These are phyloP conservation scores for Aspergillus avenaceus DNA, from an alignment of 495 filamentous ascomycete genomes.

Conservation along the genomic window DNA sequence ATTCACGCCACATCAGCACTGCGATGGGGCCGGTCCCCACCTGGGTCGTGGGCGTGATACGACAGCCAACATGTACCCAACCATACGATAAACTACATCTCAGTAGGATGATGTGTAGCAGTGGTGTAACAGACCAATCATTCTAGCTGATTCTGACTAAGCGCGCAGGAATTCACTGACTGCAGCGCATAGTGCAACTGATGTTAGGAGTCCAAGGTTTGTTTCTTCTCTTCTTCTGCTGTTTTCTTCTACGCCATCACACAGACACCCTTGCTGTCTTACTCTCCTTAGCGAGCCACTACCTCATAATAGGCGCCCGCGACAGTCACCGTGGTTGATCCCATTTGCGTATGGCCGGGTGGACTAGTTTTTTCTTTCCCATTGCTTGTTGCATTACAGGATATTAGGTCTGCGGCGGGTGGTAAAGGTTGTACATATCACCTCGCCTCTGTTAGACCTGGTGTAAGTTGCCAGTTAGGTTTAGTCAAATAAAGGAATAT, in stretches of 20 bases:
- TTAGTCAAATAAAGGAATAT: conserved; percentile 19
- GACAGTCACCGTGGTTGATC: background rate
- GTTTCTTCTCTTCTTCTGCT: conserved; percentile 28
- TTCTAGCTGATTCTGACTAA: conserved; percentile 19
- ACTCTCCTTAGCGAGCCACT: conserved; percentile 5
- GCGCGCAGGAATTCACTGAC: conserved; percentile 15
- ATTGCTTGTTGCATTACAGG: background rate
- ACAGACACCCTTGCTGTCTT: conserved; percentile 3
- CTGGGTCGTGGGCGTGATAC: conserved; percentile 10
- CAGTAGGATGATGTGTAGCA: conserved; percentile 16
- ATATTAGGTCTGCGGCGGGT: conserved; percentile 1
- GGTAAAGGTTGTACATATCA: conserved; percentile 19
- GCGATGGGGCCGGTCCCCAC: conserved; percentile 36
- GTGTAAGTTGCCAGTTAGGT: conserved; percentile 16
- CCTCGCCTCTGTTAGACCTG: conserved; percentile 7
- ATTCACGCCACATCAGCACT: conserved; percentile 3
- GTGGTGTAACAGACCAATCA: conserved; percentile 4
- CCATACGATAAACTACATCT: background rate
- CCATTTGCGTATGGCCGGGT: background rate
- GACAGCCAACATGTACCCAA: conserved; percentile 2
- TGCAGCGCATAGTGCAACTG: conserved; percentile 13
- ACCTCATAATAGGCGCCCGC: background rate
- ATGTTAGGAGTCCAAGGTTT: conserved; percentile 34
- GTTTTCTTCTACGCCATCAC: conserved; percentile 11
- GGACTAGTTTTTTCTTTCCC: background rate